phyloP scores from a whole-genome alignment of 2,329 filamentous ascomycete species.

The Triangularia verruculosa region DNA sequence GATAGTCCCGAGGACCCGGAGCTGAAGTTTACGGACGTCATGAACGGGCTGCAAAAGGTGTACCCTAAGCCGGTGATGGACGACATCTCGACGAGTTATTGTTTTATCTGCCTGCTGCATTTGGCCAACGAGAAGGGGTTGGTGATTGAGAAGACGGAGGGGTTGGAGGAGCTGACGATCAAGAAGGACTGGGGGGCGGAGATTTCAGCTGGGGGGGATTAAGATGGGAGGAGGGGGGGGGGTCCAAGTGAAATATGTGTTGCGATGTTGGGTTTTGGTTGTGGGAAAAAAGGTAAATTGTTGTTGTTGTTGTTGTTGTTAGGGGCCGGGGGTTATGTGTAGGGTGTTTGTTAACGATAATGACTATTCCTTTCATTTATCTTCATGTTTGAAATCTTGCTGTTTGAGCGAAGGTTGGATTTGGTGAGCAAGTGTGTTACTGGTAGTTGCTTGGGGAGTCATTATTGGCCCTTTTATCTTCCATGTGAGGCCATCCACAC shows the following conservation, averaged over 20 bases:
- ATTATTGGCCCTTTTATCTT: no score
- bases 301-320: no score
- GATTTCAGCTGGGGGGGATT: conserved; percentile 41
- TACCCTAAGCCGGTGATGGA: conserved; percentile 84
- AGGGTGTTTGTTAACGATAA: no score
- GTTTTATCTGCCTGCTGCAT: conserved; percentile 91
- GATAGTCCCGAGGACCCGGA: conserved; percentile 33
- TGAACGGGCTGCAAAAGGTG: conserved; percentile 82
- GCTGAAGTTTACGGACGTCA: conserved; percentile 85
- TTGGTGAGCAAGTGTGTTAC: no score
- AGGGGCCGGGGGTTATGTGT: no score
- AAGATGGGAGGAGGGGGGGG: conserved; percentile 5
- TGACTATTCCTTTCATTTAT: no score
- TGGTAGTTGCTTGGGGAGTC: no score
- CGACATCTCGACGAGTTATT: conserved; percentile 90
- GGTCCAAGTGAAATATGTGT: no score
- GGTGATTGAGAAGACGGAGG: conserved; percentile 63
- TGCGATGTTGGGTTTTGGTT: conserved; percentile 12
- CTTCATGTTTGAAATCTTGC: no score
- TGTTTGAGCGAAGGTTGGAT: no score
- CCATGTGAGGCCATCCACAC: no score
- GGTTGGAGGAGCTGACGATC: conserved; percentile 58
- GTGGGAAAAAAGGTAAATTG: not conserved
- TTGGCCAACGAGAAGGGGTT: conserved; percentile 91
- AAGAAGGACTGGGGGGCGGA: conserved; percentile 61